phyloP scores from a whole-genome alignment of 2,329 filamentous ascomycete genomes.

The Albophoma yamanashiensis region DNA sequence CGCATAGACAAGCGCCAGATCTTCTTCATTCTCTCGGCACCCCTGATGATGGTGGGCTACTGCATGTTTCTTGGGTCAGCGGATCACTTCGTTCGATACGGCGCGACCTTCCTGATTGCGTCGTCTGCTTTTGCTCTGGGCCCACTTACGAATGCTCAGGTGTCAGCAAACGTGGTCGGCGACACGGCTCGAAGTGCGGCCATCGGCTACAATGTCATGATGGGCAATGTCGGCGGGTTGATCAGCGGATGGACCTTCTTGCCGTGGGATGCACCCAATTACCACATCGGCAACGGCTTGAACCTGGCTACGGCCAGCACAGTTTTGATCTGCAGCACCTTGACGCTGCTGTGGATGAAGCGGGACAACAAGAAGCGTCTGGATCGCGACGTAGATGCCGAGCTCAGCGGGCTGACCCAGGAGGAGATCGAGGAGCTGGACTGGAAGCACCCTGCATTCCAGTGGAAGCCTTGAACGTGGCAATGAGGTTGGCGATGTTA shows the following conservation, averaged over 20 bases:
- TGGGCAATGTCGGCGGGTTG: slow-evolving; percentile 62
- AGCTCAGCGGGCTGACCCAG: slow-evolving; percentile 40
- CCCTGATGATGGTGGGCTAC: slow-evolving; percentile 58
- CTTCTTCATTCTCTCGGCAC: slow-evolving; percentile 49
- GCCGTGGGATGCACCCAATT: slow-evolving; percentile 52
- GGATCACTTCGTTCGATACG: slow-evolving; percentile 47
- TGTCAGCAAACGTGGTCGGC: slow-evolving; percentile 59
- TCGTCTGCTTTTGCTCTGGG: slow-evolving; percentile 53
- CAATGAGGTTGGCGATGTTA: neutral
- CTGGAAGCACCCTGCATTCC: slow-evolving; percentile 56
- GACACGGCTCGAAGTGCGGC: slow-evolving; percentile 59
- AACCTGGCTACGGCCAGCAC: slow-evolving; percentile 48
- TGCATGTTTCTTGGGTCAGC: slow-evolving; percentile 56
- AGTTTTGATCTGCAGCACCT: slow-evolving; percentile 37
- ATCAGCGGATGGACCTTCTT: slow-evolving; percentile 57
- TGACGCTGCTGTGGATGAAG: slow-evolving; percentile 49
- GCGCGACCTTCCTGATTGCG: slow-evolving; percentile 59
- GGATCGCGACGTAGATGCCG: slow-evolving; percentile 20
- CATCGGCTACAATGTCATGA: slow-evolving; percentile 57
- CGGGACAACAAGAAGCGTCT: slow-evolving; percentile 41
- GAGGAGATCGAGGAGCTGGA: slow-evolving; percentile 49
- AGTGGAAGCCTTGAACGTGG: slow-evolving; percentile 33
- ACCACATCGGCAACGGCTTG: slow-evolving; percentile 59
- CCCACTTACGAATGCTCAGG: slow-evolving; percentile 55
- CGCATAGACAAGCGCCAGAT: slow-evolving; percentile 47